phyloP scores from a whole-genome alignment of 495 filamentous ascomycete genomes.

The Hypoxylon lenormandii region DNA sequence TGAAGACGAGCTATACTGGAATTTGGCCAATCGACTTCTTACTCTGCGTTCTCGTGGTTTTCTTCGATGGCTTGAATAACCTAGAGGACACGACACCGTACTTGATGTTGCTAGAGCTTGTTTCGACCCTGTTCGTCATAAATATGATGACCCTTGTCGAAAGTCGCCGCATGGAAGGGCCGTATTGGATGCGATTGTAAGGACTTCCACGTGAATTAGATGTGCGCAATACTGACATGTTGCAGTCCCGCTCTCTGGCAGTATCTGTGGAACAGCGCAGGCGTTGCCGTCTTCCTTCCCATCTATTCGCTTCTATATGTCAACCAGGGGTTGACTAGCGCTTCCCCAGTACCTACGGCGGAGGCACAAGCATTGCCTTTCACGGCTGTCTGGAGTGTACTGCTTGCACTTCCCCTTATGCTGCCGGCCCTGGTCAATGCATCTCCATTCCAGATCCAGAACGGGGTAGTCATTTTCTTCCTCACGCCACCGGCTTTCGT shows the following conservation, averaged over 20 bases:
- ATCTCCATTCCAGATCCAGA: slow-evolving; percentile 2
- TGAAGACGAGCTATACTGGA: slow-evolving; percentile 20
- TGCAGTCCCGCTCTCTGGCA: slow-evolving; percentile 9
- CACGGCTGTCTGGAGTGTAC: slow-evolving; percentile 8
- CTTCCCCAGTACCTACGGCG: not conserved
- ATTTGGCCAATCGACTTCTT: slow-evolving; percentile 10
- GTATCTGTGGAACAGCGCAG: slow-evolving; percentile 11
- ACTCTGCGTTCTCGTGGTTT: slow-evolving; percentile 6
- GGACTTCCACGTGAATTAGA: not conserved
- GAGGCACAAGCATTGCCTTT: slow-evolving; percentile 11
- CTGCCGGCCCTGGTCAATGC: not conserved
- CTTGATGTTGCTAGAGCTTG: slow-evolving; percentile 13
- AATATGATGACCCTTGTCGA: slow-evolving; percentile 18
- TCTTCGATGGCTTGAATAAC: slow-evolving; percentile 7
- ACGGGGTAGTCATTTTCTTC: slow-evolving; percentile 6
- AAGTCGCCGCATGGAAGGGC: slow-evolving; percentile 6
- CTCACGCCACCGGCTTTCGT: slow-evolving; percentile 4
- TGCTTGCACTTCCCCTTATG: slow-evolving; percentile 7
- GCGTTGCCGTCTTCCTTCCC: slow-evolving; percentile 12
- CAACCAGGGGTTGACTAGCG: not conserved
- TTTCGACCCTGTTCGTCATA: slow-evolving; percentile 6
- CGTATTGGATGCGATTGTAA: slow-evolving; percentile 14
- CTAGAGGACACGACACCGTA: not conserved
- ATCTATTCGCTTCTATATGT: slow-evolving; percentile 11
- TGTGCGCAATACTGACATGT: not conserved